These are phyloP conservation scores for Acanthamoeba quina DNA, from an alignment of 208 protist species.

Conservation along the genomic window DNA sequence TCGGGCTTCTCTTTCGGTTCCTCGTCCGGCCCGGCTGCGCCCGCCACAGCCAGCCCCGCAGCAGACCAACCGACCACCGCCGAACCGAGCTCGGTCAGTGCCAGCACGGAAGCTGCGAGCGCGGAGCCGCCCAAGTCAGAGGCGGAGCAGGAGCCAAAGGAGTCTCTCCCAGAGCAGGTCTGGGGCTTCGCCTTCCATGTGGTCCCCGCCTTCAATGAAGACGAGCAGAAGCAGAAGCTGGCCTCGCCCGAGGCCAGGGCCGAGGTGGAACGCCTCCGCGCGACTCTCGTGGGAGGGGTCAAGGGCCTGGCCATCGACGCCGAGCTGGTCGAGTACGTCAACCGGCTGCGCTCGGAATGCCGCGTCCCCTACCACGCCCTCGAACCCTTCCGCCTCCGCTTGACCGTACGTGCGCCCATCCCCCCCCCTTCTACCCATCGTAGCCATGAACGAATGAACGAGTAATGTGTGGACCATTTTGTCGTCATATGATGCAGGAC, in stretches of 20 bases:
- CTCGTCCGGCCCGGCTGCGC: no score
- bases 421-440: background rate
- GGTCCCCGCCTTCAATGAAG: background rate
- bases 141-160: background rate
- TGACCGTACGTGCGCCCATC: background rate
- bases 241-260: background rate
- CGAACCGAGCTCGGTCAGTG: background rate
- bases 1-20: background rate
- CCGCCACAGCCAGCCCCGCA: background rate
- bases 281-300: background rate
- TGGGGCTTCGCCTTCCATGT: constrained; percentile 65
- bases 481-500: background rate
- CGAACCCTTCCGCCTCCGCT: background rate
- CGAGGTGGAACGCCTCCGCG: constrained; percentile 10
- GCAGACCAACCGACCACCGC: background rate
- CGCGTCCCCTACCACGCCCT: background rate
- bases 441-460: no score
- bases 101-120: background rate
- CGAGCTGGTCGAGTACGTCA: constrained; percentile 34
- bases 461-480: no score
- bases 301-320: constrained; percentile 16
- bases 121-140: background rate
- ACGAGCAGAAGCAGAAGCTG: constrained; percentile 39
- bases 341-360: background rate
- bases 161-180: background rate